Percentiles rank a stretch among this genome's conserved stretches.
Evolutionary conservation across 2,329 filamentous ascomycete species (phyloP).

Genomic region (Claviceps maximensis): DNA sequence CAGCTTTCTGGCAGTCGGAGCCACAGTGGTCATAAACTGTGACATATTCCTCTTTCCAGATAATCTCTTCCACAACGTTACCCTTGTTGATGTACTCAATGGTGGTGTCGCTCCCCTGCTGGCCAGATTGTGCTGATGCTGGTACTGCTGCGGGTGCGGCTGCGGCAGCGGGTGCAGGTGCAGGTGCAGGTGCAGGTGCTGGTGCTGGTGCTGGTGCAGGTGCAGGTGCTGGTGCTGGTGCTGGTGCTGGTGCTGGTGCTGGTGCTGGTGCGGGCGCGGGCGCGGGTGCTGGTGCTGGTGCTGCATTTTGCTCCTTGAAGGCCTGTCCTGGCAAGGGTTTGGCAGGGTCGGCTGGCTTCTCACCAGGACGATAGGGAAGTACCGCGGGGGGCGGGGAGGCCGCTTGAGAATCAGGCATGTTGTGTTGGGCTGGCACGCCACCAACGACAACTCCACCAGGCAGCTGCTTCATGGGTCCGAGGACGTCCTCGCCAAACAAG

Average conservation of each 20-base stretch:
- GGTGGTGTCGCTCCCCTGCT: slow-evolving; percentile 26
- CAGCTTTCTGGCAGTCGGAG: slow-evolving; percentile 21
- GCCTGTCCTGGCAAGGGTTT: slow-evolving; percentile 28
- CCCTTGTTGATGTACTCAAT: slow-evolving; percentile 40
- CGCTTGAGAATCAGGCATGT: too few relatives aligned
- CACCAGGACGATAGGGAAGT: slow-evolving; percentile 24
- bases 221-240: too few relatives aligned
- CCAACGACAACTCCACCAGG: slow-evolving; percentile 45
- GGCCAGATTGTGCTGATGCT: slow-evolving; percentile 10
- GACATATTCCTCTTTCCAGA: slow-evolving; percentile 42
- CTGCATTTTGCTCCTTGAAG: slow-evolving; percentile 21
- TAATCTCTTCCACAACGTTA: slow-evolving; percentile 39
- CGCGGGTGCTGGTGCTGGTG: too few relatives aligned
- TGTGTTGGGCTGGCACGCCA: neutral
- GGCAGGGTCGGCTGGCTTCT: slow-evolving; percentile 18
- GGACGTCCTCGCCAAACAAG: slow-evolving; percentile 46
- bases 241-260: too few relatives aligned
- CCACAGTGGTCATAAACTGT: slow-evolving; percentile 35
- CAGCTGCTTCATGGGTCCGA: slow-evolving; percentile 41
- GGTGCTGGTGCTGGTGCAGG: too few relatives aligned
- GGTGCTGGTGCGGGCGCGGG: too few relatives aligned
- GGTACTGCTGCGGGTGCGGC: slow-evolving; percentile 11
- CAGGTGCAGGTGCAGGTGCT: too few relatives aligned
- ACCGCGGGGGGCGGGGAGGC: too few relatives aligned
- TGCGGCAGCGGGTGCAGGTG: neutral